Evolutionary conservation across 73 alveolate species (phyloP), one percentile per base, ranked within the genome.

Genomic region (Chromera velia): DNA sequence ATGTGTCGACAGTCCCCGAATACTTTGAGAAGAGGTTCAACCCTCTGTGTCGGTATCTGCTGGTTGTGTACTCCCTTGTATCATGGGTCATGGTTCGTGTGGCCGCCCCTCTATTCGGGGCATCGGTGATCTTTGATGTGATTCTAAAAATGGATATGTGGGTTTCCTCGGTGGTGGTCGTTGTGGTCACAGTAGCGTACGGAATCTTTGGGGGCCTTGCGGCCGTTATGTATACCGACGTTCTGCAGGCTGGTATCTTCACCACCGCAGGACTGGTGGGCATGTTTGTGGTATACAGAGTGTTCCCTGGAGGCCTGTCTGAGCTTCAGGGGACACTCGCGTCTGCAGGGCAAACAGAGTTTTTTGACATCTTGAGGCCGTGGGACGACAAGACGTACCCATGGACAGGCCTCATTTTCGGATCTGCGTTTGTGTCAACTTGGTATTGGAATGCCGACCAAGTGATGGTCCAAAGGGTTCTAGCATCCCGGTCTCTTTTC

Each of bases 361-460:
- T 13, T 13, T 40, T 4, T 4, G 55, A 13, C 55, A 7, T 13
- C 13, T 4, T 40, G 13, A 40, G 55, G 55, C 13, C 55, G 55
- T 13, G 13, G 22, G 55, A 13, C 13, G 55, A 40, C 22, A 13
- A 4, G 4, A 4, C 55, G 22, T 4, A 40, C 55, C 13, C 55
- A 4, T 55, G 70, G 70, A 9, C n/a, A 17, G 7, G 70, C 24
- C 28, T 55, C 31, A 24, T 55, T 17, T n/a, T 55, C 9, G 7
- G 70, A n/a, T n/a, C n/a, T 55, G 70, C 70, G 7, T 4, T 55
- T 1, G 7, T 9, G 32, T 55, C 70, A 22, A n/a, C n/a, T 22
- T 55, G 70, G 70, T 17, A 55, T n/a, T 55, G 70, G 70, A 10
- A 29, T 55, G 30, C 30, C 32, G 70, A 55, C 70, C 70, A 55